A percentile compares a stretch with the other conserved stretches of the same genome.
Conservation (phyloP, 768 basidiomycete species). For the Tylopilus subfusipes region DNA sequence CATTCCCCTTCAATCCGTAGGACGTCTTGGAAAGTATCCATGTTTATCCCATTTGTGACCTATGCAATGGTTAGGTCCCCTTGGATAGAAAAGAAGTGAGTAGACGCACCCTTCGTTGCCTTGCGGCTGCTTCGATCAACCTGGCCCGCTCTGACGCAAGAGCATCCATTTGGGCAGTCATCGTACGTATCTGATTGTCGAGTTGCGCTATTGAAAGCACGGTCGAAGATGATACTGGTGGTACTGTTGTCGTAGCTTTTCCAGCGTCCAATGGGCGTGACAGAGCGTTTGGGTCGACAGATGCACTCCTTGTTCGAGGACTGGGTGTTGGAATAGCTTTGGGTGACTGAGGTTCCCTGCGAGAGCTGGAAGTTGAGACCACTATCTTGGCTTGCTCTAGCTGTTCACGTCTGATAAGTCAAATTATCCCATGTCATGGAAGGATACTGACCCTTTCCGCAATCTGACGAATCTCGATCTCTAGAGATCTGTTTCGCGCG, state of each 20-base stretch:
- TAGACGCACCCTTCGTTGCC: conserved; percentile 23
- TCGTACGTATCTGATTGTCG: conserved; percentile 34
- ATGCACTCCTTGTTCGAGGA: conserved; percentile 21
- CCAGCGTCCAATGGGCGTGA: conserved; percentile 1
- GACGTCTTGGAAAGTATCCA: conserved; percentile 23
- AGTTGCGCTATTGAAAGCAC: conserved; percentile 29
- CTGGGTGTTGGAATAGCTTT: background rate
- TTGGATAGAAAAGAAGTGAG: background rate
- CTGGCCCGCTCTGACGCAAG: conserved; percentile 37
- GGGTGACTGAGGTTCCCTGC: background rate
- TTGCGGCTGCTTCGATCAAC: conserved; percentile 23
- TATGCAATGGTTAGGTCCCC: background rate
- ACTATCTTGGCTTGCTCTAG: conserved; percentile 20
- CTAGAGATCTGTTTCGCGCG: conserved; percentile 41
- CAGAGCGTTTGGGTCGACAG: conserved; percentile 15
- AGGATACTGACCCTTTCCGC: conserved; percentile 32
- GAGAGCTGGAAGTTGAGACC: background rate
- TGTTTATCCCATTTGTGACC: conserved; percentile 15
- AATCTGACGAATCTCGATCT: conserved; percentile 41
- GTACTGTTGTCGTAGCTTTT: background rate
- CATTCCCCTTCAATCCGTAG: conserved; percentile 35
- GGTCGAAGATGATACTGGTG: conserved; percentile 3
- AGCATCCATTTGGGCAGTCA: conserved; percentile 35
- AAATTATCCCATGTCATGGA: background rate
- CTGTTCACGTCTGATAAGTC: conserved; percentile 8